These are phyloP conservation scores for Lepidium didymum DNA, from an alignment of 345 rosid genomes.

Conservation along the genomic window DNA sequence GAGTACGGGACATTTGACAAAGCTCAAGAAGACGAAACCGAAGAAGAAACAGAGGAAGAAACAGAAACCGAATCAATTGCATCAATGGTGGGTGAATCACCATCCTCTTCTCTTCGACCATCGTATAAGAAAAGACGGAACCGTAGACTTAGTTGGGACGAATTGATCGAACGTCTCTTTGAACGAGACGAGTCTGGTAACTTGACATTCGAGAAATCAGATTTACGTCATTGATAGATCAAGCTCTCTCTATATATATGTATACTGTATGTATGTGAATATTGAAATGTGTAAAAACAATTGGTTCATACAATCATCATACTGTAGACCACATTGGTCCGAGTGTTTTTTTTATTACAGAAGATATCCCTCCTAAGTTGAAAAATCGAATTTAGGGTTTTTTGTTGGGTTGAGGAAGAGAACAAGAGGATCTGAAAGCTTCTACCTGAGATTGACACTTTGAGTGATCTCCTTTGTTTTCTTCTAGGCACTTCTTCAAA, in stretches of 20 bases:
- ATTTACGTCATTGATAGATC: conserved; percentile 3
- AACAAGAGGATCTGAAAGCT: conserved; percentile 72
- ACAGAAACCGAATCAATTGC: conserved; percentile 3
- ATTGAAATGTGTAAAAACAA: not conserved
- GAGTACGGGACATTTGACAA: conserved; percentile 75
- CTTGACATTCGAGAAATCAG: conserved; percentile 44
- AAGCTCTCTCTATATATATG: not conserved
- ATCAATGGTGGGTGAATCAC: conserved; percentile 15
- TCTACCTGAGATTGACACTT: conserved; percentile 71
- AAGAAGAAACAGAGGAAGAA: conserved; percentile 22
- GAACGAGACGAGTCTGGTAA: conserved; percentile 67
- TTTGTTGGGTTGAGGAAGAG: conserved; percentile 41
- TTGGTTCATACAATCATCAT: conserved; percentile 4
- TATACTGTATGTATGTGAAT: not conserved
- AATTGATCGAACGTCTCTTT: conserved; percentile 58
- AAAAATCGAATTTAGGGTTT: conserved; percentile 19
- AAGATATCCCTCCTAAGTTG: not conserved
- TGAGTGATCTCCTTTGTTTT: conserved; percentile 65
- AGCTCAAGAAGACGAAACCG: conserved; percentile 36
- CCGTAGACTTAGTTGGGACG: conserved; percentile 60
- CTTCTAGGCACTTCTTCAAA: conserved; percentile 81
- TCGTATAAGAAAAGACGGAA: conserved; percentile 26
- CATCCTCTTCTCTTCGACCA: conserved; percentile 24
- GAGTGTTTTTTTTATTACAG: conserved; percentile 17
- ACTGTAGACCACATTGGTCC: conserved; percentile 27